phyloP scores from a whole-genome alignment of 768 basidiomycete genomes.

The Lactarius vividus region DNA sequence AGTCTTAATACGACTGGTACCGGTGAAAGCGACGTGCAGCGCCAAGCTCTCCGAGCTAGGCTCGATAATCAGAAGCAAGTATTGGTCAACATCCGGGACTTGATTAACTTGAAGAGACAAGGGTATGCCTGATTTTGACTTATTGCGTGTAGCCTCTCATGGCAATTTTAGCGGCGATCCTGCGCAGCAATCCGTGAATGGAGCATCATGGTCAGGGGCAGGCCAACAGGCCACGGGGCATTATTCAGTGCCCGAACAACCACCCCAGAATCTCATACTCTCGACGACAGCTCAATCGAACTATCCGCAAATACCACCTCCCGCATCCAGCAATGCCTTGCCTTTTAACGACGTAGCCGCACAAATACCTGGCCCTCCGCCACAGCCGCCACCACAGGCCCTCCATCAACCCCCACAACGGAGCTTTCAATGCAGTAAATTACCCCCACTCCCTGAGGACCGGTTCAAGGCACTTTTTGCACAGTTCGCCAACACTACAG shows the following conservation, averaged over 20 bases:
- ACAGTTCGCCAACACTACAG: background rate
- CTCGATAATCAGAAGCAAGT: conserved; percentile 5
- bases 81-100: background rate
- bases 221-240: conserved; percentile 7
- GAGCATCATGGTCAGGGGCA: background rate
- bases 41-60: background rate
- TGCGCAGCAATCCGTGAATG: conserved; percentile 12
- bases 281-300: conserved; percentile 10
- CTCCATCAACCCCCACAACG: conserved; percentile 2
- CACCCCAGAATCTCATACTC: conserved; percentile 4
- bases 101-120: conserved; percentile 4
- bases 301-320: conserved; percentile 9
- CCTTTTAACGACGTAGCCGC: background rate
- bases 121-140: conserved; percentile 1
- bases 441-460: conserved; percentile 9
- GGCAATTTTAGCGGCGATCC: conserved; percentile 1
- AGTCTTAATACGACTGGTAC: background rate
- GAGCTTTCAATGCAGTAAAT: background rate
- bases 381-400: conserved; percentile 13
- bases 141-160: background rate
- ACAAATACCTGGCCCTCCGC: background rate
- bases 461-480: conserved; percentile 7
- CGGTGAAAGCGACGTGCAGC: conserved; percentile 6
- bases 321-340: conserved; percentile 1
- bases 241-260: conserved; percentile 8